Evolutionary conservation across 2,329 filamentous ascomycete genomes (phyloP).

Genomic region (Xylariales sp.): DNA sequence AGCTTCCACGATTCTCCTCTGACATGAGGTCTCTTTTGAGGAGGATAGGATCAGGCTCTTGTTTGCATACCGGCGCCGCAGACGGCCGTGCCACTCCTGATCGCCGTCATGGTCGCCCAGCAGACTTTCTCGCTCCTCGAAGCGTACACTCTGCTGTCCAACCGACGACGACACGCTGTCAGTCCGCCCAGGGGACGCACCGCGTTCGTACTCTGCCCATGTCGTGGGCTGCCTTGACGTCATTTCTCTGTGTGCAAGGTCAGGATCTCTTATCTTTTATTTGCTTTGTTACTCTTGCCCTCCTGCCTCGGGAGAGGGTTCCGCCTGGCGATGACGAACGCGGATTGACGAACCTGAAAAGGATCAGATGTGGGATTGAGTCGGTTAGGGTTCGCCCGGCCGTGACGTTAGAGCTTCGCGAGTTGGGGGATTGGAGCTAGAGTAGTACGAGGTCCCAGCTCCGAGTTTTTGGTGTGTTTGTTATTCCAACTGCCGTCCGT

Average conservation of each 20-base stretch:
- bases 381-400: not conserved
- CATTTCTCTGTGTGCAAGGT: too few relatives aligned
- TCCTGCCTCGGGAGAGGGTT: not conserved
- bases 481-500: too few relatives aligned
- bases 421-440: too few relatives aligned
- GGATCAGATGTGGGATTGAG: not conserved
- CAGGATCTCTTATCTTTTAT: too few relatives aligned
- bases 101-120: slow-evolving; percentile 31
- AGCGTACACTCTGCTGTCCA: slow-evolving; percentile 35
- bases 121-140: slow-evolving; percentile 39
- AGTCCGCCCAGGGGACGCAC: slow-evolving; percentile 31
- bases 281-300: too few relatives aligned
- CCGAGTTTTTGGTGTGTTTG: too few relatives aligned
- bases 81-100: slow-evolving; percentile 22
- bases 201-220: slow-evolving; percentile 43
- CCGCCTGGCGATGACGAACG: not conserved
- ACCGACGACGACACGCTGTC: slow-evolving; percentile 35
- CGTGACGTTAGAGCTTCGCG: too few relatives aligned
- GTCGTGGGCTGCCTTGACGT: slow-evolving; percentile 21
- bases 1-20: too few relatives aligned
- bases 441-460: too few relatives aligned
- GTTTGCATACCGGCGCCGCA: slow-evolving; percentile 30
- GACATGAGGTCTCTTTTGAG: too few relatives aligned
- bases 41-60: slow-evolving; percentile 11
- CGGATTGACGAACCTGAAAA: not conserved